These are phyloP conservation scores for Aspergillus sergii DNA, from an alignment of 2,329 filamentous ascomycete genomes.

Conservation along the genomic window DNA sequence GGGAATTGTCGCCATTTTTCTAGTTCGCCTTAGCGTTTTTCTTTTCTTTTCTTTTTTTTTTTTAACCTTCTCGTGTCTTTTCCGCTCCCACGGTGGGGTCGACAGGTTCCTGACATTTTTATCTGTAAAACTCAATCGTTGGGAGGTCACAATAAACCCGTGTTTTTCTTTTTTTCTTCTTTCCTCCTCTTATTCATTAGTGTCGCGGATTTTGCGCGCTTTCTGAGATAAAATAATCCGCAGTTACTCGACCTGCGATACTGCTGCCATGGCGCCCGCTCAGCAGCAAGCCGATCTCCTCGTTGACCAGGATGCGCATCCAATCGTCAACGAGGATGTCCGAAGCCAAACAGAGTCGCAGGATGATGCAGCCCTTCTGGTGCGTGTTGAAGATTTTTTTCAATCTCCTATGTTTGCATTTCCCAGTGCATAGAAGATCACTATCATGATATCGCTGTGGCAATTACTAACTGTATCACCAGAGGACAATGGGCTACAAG, in stretches of 20 bases:
- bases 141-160: neutral
- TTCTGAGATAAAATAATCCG: neutral
- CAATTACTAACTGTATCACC: slow-evolving; percentile 25
- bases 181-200: neutral
- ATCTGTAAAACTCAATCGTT: slow-evolving; percentile 16
- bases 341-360: slow-evolving; percentile 29
- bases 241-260: neutral
- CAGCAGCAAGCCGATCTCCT: slow-evolving; percentile 25
- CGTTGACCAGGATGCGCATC: slow-evolving; percentile 25
- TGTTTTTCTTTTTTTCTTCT: slow-evolving; percentile 2
- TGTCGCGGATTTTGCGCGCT: neutral
- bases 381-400: slow-evolving; percentile 20
- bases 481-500: slow-evolving; percentile 58
- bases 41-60: slow-evolving; percentile 14
- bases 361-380: slow-evolving; percentile 42
- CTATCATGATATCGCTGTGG: neutral
- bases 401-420: too few relatives aligned
- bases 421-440: neutral
- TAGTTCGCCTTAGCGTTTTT: slow-evolving; percentile 10
- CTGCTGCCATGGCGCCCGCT: slow-evolving; percentile 18
- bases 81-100: slow-evolving; percentile 17
- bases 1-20: neutral
- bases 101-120: slow-evolving; percentile 15
- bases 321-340: slow-evolving; percentile 28
- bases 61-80: slow-evolving; percentile 1